These are phyloP conservation scores for Olyra latifolia DNA, from an alignment of 176 grass and related monocot genomes.

Conservation along the genomic window DNA sequence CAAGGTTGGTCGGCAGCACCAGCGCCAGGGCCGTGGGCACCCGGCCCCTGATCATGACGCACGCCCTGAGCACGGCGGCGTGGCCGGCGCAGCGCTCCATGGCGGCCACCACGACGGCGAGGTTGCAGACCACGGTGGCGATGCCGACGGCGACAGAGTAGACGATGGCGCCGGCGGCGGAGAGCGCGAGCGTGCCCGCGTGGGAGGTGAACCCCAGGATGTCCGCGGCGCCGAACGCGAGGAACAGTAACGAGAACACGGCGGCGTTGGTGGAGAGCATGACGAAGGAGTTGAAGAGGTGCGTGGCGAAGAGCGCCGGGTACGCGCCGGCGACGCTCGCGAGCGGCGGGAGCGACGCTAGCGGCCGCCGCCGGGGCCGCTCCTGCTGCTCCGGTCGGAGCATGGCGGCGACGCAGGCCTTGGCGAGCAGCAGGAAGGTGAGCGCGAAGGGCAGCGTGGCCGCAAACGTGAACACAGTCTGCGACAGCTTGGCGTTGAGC, in stretches of 20 bases:
- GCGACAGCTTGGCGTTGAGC: conserved; percentile 74
- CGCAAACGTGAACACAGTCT: conserved; percentile 67
- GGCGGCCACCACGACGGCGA: conserved; percentile 64
- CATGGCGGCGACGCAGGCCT: conserved; percentile 62
- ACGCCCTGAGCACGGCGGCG: conserved; percentile 64
- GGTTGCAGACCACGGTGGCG: conserved; percentile 72
- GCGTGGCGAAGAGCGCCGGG: conserved; percentile 54
- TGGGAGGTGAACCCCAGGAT: conserved; percentile 46
- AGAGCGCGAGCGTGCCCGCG: conserved; percentile 41
- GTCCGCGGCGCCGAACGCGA: conserved; percentile 66
- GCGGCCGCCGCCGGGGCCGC: background rate
- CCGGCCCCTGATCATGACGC: conserved; percentile 45
- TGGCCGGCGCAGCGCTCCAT: conserved; percentile 55
- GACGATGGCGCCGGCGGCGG: conserved; percentile 56
- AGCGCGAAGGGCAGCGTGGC: conserved; percentile 62
- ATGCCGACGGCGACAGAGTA: conserved; percentile 67
- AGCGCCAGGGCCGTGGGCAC: conserved; percentile 58
- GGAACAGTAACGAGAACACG: conserved; percentile 73
- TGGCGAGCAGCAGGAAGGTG: conserved; percentile 76
- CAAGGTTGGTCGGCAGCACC: conserved; percentile 71
- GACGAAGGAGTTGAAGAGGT: conserved; percentile 59
- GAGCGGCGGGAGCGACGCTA: conserved; percentile 27
- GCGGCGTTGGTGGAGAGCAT: conserved; percentile 78
- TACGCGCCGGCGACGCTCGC: conserved; percentile 38
- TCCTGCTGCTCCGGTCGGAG: background rate